Evolutionary conservation across 495 filamentous ascomycete genomes (phyloP).

Genomic region (Patellaria atrata): DNA sequence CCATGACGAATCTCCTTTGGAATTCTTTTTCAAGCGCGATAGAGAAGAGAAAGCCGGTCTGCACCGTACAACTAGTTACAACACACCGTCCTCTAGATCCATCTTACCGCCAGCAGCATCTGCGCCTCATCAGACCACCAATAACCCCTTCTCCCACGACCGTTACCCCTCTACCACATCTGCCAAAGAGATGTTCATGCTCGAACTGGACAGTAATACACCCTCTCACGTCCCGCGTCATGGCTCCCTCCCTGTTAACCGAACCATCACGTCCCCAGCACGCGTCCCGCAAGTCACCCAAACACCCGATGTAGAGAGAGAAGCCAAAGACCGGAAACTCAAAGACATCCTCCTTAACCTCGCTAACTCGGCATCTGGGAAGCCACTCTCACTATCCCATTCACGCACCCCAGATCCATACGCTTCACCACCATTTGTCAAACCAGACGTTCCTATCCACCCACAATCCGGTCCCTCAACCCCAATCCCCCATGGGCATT

Average conservation of each 20-base stretch:
- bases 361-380: slow-evolving; percentile 5
- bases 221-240: slow-evolving; percentile 1
- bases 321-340: slow-evolving; percentile 5
- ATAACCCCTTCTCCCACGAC: slow-evolving; percentile 6
- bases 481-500: slow-evolving; percentile 11
- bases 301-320: slow-evolving; percentile 1
- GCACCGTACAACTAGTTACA: slow-evolving; percentile 12
- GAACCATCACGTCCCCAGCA: slow-evolving; percentile 15
- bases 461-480: slow-evolving; percentile 22
- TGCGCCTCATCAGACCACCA: background rate
- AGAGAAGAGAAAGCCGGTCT: slow-evolving; percentile 53
- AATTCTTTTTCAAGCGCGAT: slow-evolving; percentile 79
- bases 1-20: slow-evolving; percentile 61
- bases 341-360: slow-evolving; percentile 10
- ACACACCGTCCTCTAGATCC: slow-evolving; percentile 22
- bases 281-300: slow-evolving; percentile 6
- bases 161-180: slow-evolving; percentile 28
- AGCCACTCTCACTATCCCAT: slow-evolving; percentile 4
- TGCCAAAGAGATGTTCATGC: slow-evolving; percentile 43
- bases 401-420: slow-evolving; percentile 2
- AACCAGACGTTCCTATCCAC: slow-evolving; percentile 6
- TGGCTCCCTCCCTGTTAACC: slow-evolving; percentile 5
- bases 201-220: slow-evolving; percentile 46
- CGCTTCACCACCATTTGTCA: slow-evolving; percentile 15
- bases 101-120: background rate